Conservation (phyloP, 176 grass and related monocot species). For the Rhipidocladum racemiflorum region DNA sequence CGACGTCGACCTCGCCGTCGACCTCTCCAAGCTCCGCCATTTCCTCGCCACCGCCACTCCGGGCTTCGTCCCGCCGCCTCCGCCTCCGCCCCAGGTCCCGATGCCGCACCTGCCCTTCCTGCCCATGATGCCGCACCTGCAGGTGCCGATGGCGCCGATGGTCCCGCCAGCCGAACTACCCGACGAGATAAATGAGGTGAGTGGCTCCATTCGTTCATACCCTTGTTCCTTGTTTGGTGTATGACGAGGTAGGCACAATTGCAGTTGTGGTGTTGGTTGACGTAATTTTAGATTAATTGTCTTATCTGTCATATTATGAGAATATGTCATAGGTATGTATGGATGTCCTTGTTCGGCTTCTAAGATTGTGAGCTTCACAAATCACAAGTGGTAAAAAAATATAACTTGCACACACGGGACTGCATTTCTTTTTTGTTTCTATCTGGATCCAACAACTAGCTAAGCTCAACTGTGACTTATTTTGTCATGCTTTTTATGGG, state of each 20-base stretch:
- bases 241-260: neutral
- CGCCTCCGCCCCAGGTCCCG: conserved; percentile 22
- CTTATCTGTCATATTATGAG: neutral
- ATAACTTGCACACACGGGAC: neutral
- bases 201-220: neutral
- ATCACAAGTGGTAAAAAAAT: neutral
- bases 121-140: conserved; percentile 46
- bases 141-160: conserved; percentile 8
- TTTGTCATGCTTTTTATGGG: neutral
- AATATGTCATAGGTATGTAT: neutral
- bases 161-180: conserved; percentile 13
- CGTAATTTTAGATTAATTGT: neutral
- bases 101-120: conserved; percentile 58
- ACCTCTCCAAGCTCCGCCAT: conserved; percentile 54
- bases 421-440: conserved; percentile 4
- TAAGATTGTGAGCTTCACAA: neutral
- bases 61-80: conserved; percentile 25
- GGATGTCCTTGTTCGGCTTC: neutral
- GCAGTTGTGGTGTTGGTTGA: neutral
- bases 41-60: conserved; percentile 34
- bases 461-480: neutral
- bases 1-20: conserved; percentile 74
- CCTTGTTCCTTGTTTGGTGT: neutral
- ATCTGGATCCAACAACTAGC: neutral
- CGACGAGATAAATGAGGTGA: conserved; percentile 55